Base-by-base conservation (phyloP, 345 rosid genomes). In the Moricandia moricandioides region DNA sequence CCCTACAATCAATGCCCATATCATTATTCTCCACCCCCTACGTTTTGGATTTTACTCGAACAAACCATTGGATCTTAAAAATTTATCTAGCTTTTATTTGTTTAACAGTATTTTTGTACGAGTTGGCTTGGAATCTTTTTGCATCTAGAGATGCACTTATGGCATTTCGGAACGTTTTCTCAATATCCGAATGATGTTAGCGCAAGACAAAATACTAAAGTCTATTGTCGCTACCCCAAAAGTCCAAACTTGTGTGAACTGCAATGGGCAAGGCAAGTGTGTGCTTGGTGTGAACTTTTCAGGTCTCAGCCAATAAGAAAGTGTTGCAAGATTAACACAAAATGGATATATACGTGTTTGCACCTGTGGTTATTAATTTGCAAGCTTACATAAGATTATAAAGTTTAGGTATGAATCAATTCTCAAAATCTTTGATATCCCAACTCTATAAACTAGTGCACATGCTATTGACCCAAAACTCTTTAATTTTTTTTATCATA, bases 41-140 rank as follows among this genome's bases (percentile, higher is more conserved):
- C 57, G 39, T 55, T 76, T 76, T 76, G 59, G 69, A 61, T 69
- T 62, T 62, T 75, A 69, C 69, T 34, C 40, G 63, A 68, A 62
- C 63, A 4, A 49, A 37, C 68, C 74, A 27, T 62, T 39, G 54
- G 40, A 37, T 63, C 70, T 30, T 56, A 13, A 52, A 7, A 6
- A n/a, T 54, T 17, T 39, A 8, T 57, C 24, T 63, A 13, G 0
- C 7, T 57, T 26, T 57, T 24, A 7, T 61, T 4, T 31, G 2
- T 61, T 61, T 63, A 5, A 18, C 26, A 54, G 26, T 54, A 54
- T 43, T 21, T 56, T 5, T 21, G 66, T 37, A 14, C 29, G 40
- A 17, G 18, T 37, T 52, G 71, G 65, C 34, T 12, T 65, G 34
- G 56, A 56, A 12, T 30, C 67, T 67, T 60, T 47, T 54, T 54